phyloP scores from a whole-genome alignment of 352 stramenopile genomes.

The Pythium volutum region DNA sequence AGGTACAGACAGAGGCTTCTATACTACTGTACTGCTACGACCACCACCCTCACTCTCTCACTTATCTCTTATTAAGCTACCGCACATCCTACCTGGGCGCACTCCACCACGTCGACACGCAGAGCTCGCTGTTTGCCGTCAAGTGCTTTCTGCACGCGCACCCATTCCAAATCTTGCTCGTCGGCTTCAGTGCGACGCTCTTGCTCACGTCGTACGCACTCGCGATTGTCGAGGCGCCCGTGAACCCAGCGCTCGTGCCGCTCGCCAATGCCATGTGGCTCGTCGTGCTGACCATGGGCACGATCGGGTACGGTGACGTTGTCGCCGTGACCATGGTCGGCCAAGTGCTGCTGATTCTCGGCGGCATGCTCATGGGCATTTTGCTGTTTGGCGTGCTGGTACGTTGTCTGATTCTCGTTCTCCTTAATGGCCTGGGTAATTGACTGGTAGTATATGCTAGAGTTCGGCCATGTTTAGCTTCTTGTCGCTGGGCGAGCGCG shows the following conservation, averaged over 20 bases:
- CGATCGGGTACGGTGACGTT: slow-evolving; percentile 72
- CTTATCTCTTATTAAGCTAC: slow-evolving; percentile 36
- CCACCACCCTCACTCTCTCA: neutral
- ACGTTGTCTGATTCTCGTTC: neutral
- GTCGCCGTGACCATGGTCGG: slow-evolving; percentile 48
- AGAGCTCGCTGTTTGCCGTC: slow-evolving; percentile 75
- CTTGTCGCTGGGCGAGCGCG: slow-evolving; percentile 48
- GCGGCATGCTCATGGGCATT: slow-evolving; percentile 69
- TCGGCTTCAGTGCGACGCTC: slow-evolving; percentile 37
- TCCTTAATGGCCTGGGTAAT: neutral
- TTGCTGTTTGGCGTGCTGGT: slow-evolving; percentile 67
- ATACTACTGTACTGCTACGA: neutral
- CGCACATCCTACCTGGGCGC: slow-evolving; percentile 70
- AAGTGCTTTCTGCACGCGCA: slow-evolving; percentile 75
- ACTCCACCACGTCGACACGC: slow-evolving; percentile 72
- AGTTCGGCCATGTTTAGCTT: slow-evolving; percentile 66
- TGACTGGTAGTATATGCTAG: too few relatives aligned
- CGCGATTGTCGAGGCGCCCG: slow-evolving; percentile 57
- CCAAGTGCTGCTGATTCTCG: slow-evolving; percentile 56
- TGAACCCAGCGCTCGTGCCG: slow-evolving; percentile 61
- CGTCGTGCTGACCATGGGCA: slow-evolving; percentile 72
- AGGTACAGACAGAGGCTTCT: slow-evolving; percentile 31
- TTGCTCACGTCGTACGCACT: slow-evolving; percentile 62
- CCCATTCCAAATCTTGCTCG: slow-evolving; percentile 57
- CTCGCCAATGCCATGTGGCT: slow-evolving; percentile 65